Conservation (phyloP, 75 land plant species). For the Pinus tabuliformis region DNA sequence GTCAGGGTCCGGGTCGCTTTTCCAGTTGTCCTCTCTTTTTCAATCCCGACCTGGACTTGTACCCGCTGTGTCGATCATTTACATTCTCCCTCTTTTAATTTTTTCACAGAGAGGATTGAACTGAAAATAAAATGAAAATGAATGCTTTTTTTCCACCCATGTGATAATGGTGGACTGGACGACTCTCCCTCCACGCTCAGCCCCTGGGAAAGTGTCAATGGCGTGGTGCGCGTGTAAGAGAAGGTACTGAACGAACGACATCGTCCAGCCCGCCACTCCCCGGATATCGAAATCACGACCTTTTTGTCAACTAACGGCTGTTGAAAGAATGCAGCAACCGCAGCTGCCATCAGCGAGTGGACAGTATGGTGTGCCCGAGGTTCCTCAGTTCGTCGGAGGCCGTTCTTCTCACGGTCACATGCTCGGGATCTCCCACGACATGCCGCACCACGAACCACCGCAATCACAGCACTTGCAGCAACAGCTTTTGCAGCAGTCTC, state of each 20-base stretch:
- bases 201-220: background rate
- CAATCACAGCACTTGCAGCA: constrained; percentile 19
- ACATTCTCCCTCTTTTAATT: too few species aligned
- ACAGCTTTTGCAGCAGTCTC: constrained; percentile 11
- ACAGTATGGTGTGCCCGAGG: constrained; percentile 25
- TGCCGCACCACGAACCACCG: constrained; percentile 17
- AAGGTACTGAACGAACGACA: background rate
- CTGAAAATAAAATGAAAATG: background rate
- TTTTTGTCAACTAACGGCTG: background rate
- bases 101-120: background rate
- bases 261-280: too few species aligned
- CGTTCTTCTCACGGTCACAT: constrained; percentile 17
- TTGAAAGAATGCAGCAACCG: constrained; percentile 1
- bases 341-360: constrained; percentile 17
- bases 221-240: background rate
- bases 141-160: background rate
- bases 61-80: background rate
- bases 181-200: background rate
- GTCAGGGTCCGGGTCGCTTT: background rate
- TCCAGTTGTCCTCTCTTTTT: too few species aligned
- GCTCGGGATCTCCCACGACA: constrained; percentile 30
- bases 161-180: background rate
- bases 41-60: background rate
- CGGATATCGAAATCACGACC: background rate
- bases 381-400: constrained; percentile 10